A percentile compares a stretch with the other conserved stretches of the same genome.
Evolutionary conservation across 768 basidiomycete genomes (phyloP).

Genomic region (Lyophyllum atratum): DNA sequence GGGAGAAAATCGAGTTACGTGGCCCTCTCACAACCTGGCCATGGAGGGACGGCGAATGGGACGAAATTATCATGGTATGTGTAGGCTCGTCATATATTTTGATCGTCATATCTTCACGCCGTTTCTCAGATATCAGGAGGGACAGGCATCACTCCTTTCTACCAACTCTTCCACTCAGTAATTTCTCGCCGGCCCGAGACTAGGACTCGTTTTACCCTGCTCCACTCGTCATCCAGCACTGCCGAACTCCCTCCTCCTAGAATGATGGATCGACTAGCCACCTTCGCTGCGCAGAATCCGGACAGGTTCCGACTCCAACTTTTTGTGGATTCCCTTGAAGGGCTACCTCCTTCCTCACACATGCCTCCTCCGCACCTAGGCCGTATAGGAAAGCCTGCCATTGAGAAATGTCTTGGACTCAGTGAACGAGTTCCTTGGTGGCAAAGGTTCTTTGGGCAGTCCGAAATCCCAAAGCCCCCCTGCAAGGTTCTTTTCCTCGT

Average conservation of each 20-base stretch:
- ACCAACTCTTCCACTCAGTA: constrained; percentile 65
- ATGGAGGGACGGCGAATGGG: constrained; percentile 59
- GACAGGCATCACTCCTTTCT: constrained; percentile 86
- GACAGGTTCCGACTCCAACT: constrained; percentile 57
- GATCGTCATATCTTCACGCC: background rate
- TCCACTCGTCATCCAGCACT: constrained; percentile 67
- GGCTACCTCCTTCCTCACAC: constrained; percentile 19
- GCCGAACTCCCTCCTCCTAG: constrained; percentile 69
- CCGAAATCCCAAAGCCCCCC: constrained; percentile 17
- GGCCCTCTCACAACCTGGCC: constrained; percentile 75
- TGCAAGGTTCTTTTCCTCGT: constrained; percentile 67
- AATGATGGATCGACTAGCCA: constrained; percentile 54
- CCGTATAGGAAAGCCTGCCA: constrained; percentile 51
- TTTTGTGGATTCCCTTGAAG: constrained; percentile 60
- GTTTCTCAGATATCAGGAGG: constrained; percentile 75
- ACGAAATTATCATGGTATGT: constrained; percentile 77
- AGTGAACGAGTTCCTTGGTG: constrained; percentile 33
- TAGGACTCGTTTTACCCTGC: constrained; percentile 64
- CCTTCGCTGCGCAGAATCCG: constrained; percentile 51
- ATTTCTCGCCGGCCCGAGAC: constrained; percentile 37
- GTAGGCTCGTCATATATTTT: background rate
- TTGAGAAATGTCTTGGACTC: constrained; percentile 44
- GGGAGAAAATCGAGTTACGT: constrained; percentile 73
- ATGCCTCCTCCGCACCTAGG: constrained; percentile 40
- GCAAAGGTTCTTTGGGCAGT: constrained; percentile 29